phyloP scores from a whole-genome alignment of 768 basidiomycete genomes.

The Hirschioporus abietinus region DNA sequence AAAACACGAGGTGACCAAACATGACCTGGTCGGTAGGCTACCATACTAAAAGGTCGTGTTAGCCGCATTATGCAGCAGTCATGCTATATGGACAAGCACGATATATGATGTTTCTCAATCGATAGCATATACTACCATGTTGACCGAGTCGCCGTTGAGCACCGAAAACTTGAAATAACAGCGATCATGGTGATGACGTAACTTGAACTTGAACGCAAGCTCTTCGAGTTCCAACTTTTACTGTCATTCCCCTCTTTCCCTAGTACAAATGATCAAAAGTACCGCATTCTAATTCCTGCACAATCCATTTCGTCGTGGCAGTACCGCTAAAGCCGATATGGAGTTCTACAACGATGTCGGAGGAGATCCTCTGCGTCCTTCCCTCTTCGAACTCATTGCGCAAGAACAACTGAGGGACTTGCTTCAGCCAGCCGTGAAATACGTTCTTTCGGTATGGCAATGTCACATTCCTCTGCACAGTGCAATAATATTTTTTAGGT shows the following conservation, averaged over 20 bases:
- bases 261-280: no score
- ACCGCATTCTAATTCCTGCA: no score
- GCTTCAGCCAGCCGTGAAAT: conserved; percentile 91
- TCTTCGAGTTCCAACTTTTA: no score
- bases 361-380: conserved; percentile 68
- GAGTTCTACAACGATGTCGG: conserved; percentile 80
- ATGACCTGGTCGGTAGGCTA: background rate
- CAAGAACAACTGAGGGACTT: conserved; percentile 91
- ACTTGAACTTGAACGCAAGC: no score
- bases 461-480: background rate
- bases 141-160: no score
- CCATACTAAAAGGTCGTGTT: background rate
- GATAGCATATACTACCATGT: no score
- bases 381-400: conserved; percentile 87
- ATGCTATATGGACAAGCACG: background rate
- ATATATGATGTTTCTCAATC: no score
- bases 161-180: no score
- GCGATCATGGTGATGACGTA: no score
- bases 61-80: background rate
- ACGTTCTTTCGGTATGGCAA: conserved; percentile 76
- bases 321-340: conserved; percentile 34
- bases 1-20: conserved; percentile 4
- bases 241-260: no score
- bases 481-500: conserved; percentile 47
- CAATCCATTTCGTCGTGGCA: no score